Evolutionary conservation across 192 early-diverging fungal species (phyloP).

Genomic region (Coemansia sp.): DNA sequence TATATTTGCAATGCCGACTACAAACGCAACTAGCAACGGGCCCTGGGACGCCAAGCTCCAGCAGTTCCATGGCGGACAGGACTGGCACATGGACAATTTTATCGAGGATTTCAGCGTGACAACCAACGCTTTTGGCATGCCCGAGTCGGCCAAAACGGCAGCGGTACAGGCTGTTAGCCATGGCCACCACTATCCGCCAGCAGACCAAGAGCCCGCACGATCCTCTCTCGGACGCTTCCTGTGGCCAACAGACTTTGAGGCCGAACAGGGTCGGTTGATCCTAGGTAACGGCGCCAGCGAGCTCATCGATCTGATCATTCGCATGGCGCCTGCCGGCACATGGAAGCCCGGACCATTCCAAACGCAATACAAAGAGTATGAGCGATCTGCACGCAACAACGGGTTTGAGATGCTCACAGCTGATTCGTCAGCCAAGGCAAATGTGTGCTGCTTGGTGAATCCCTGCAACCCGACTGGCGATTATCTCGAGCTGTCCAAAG

Average conservation of each 20-base stretch:
- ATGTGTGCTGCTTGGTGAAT: conserved; percentile 82
- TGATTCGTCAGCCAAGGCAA: conserved; percentile 58
- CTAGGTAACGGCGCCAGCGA: conserved; percentile 90
- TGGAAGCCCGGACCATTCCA: conserved; percentile 87
- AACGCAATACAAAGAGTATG: conserved; percentile 89
- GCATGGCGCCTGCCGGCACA: conserved; percentile 68
- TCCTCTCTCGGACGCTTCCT: conserved; percentile 76
- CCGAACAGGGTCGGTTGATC: conserved; percentile 65
- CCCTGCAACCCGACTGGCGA: conserved; percentile 93
- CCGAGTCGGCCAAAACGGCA: conserved; percentile 68
- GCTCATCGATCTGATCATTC: conserved; percentile 84
- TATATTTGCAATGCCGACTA: conserved; percentile 13
- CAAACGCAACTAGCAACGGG: conserved; percentile 18
- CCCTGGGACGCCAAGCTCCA: conserved; percentile 86
- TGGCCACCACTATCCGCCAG: conserved; percentile 87
- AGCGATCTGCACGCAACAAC: conserved; percentile 79
- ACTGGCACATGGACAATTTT: conserved; percentile 84
- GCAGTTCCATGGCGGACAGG: conserved; percentile 87
- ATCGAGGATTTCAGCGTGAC: conserved; percentile 91
- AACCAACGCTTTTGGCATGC: conserved; percentile 85
- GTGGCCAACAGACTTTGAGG: conserved; percentile 63
- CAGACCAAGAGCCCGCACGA: conserved; percentile 89
- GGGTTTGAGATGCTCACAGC: conserved; percentile 64
- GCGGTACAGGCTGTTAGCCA: conserved; percentile 64
- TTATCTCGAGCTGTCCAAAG: conserved; percentile 68